Conservation (phyloP, 768 basidiomycete species). For the Imleria badia region DNA sequence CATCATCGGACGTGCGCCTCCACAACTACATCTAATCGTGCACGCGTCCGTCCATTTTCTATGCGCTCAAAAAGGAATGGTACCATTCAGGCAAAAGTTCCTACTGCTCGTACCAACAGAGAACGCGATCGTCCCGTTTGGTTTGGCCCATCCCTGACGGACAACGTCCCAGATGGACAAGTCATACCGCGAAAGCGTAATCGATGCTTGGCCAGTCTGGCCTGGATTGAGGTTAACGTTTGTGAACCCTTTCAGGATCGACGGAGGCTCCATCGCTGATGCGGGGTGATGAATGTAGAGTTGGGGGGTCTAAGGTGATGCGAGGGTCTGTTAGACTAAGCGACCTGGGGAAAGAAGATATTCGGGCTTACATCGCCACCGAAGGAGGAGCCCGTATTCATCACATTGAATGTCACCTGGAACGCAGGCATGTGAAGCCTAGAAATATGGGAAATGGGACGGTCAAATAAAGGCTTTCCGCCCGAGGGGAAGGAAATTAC, state of each 20-base stretch:
- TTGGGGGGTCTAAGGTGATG: constrained; percentile 58
- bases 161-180: constrained; percentile 75
- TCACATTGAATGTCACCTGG: constrained; percentile 60
- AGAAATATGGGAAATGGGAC: neutral
- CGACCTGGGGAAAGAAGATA: neutral
- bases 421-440: constrained; percentile 69
- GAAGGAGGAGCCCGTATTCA: constrained; percentile 58
- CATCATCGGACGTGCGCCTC: neutral
- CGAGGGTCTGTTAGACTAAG: neutral
- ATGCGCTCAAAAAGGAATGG: constrained; percentile 16
- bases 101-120: constrained; percentile 70
- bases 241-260: constrained; percentile 68
- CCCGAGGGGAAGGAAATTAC: constrained; percentile 29
- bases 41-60: neutral
- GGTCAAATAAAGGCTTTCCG: neutral
- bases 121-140: constrained; percentile 59
- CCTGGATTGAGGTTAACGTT: constrained; percentile 52
- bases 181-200: constrained; percentile 67
- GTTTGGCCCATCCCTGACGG: constrained; percentile 73
- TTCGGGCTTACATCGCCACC: constrained; percentile 61
- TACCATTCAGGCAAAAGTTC: constrained; percentile 54
- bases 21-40: neutral
- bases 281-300: constrained; percentile 69
- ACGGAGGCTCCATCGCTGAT: constrained; percentile 67
- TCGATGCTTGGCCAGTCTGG: constrained; percentile 44